Evolutionary conservation across 2,329 filamentous ascomycete species (phyloP), one percentile per base, ranked within the genome.

Genomic region (Pyrenochaeta sp.): DNA sequence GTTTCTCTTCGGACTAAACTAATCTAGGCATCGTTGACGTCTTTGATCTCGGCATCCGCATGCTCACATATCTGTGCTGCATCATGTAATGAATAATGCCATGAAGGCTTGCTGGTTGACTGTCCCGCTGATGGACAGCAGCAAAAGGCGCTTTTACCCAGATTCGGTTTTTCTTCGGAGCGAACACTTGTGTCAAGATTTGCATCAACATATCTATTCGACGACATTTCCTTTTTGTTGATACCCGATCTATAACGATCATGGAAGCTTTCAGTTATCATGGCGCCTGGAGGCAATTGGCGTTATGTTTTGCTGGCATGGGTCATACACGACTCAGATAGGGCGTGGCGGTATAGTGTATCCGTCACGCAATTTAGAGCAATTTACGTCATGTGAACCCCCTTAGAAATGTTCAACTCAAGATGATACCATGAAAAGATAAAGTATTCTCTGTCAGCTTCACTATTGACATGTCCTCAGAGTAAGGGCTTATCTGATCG

Each of bases 1-100:
- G 35, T 92, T 85, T 65, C 79, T 96, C 54, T 91, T 94, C 68
- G 85, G 71, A n/a, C 50, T 77, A 56, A 42, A 47, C 21, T 45
- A 39, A 46, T 17, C 11, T 15, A n/a, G 3, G 30, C 14, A 20
- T 15, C 14, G 4, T 42, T 7, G 29, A 4, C n/a, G 2, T 23
- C 9, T 21, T 12, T 9, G 39, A 27, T n/a, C 15, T 20, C 7
- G 21, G 9, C 20, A 11, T 31, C 33, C 18, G 33, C 30, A 27
- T 23, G n/a, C 14, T 17, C 30, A 27, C n/a, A 3, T 21, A 32
- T 32, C 29, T 35, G 27, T 15, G 11, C 32, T 2, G 20, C 11
- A 9, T 27, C 9, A 5, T 27, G 23, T 27, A 4, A 5, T 9
- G 23, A 27, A 5, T 4, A 9, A 5, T 27, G 23, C 23, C 23